Evolutionary conservation across 2,329 filamentous ascomycete species (phyloP), one percentile per base, ranked within the genome.

Genomic region (Diaporthe aspalathi): DNA sequence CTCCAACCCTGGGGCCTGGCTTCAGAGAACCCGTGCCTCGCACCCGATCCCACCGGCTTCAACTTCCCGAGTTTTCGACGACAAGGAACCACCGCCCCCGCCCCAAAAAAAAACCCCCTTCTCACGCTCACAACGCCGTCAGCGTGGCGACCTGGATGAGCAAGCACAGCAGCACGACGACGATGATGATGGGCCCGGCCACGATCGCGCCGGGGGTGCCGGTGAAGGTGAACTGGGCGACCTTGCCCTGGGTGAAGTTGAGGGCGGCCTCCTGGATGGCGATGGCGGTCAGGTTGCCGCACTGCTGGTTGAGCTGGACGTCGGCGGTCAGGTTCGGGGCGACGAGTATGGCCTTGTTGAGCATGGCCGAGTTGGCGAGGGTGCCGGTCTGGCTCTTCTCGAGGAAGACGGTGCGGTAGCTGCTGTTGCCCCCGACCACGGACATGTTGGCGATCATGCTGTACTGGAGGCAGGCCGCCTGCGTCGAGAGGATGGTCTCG

Each of bases 401-500:
- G 60, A 86, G 76, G 76, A 84, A 84, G 14, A 83, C 83, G n/a
- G 80, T 80, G 67, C 85, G 84, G 71, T 83, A 83, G 66, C 83
- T 83, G 71, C 80, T 75, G 78, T 86, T 87, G 68, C 78, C 73
- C 71, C 82, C 83, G 73, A 86, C 81, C 72, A 80, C 82, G 27
- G 84, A 84, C 72, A 85, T 80, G 76, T 86, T 86, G 73, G 84
- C 84, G 27, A 82, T 83, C 62, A 75, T 77, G 70, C 81, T 77
- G 76, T 86, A 86, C 76, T 84, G 81, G 66, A 78, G 72, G 77
- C 84, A 86, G n/a, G 60, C 60, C 16, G 57, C 49, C 27, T 47
- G 47, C 24, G 45, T 47, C 43, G 40, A 40, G 63, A 67, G 54
- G 32, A 50, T 2, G 11, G 45, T 60, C 12, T 29, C 54, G 29